Evolutionary conservation across 225 moss, liverwort and hornwort species (phyloP), one percentile per base, ranked within the genome.

Genomic region (Bryum argenteum): DNA sequence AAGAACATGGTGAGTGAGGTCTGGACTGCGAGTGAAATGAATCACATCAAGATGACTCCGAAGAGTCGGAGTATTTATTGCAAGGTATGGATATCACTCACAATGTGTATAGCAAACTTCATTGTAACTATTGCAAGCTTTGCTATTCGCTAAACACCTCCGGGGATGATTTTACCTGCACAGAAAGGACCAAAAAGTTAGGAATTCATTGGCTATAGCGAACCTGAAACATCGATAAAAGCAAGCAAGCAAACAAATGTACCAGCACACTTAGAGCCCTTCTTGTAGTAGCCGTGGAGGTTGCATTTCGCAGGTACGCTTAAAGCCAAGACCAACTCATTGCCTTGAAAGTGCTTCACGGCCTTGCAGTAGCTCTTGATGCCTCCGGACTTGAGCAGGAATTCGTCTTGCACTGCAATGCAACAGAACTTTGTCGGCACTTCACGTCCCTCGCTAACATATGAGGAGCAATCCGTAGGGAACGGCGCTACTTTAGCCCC

Each of bases 371-470:
- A 79, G 28, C 63, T 44, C 19, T 13, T 23, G 21, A 53, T 67
- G 7, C 75, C 75, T 3, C 6, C 50, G 2, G 43, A 1, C 48
- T 53, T 33, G 61, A 76, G 21, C 12, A 67, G 8, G 41, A 80
- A 80, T 57, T 76, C 75, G 44, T 83, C 57, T 67, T 79, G 83
- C 38, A 83, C 75, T 40, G 58, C 78, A 0, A 79, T 75, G 83
- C 83, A 83, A 53, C 83, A 83, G 38, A 38, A 0, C 68, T 72
- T 83, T 4, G 17, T 1, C 54, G 68, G 62, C 13, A 13, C 10
- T 1, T 33, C 0, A 0, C 8, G n/a, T 4, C 58, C 55, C 1
- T 62, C 63, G 15, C 67, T 0, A 13, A 68, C 14, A 45, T 11
- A 83, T 16, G 71, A 43, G 12, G 40, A 12, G 51, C 83, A 83